phyloP scores from a whole-genome alignment of 768 basidiomycete species.

The Tulasnella sp. region DNA sequence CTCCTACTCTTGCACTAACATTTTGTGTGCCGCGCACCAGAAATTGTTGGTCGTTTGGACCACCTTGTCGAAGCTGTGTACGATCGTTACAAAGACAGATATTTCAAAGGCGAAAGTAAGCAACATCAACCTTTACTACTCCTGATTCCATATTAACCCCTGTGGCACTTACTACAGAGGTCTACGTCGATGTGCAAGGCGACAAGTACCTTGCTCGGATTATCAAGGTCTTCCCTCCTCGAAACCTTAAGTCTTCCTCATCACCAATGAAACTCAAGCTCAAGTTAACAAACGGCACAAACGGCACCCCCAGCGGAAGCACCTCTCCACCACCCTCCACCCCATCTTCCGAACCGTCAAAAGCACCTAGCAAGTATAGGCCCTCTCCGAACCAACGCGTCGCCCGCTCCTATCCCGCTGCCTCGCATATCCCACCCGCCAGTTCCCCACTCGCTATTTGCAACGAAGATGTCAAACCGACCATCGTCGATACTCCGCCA shows the following conservation, averaged over 20 bases:
- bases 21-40: constrained; percentile 49
- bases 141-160: constrained; percentile 33
- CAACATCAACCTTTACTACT: constrained; percentile 38
- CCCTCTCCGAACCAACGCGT: constrained; percentile 32
- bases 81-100: constrained; percentile 95
- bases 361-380: constrained; percentile 31
- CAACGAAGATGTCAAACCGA: constrained; percentile 49
- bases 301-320: constrained; percentile 11
- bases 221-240: constrained; percentile 67
- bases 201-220: constrained; percentile 83
- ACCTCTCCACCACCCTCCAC: constrained; percentile 20
- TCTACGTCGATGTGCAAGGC: constrained; percentile 83
- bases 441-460: constrained; percentile 36
- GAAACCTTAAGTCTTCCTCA: constrained; percentile 27
- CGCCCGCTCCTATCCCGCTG: constrained; percentile 54
- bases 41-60: constrained; percentile 96
- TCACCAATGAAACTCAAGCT: constrained; percentile 28
- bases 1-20: not conserved
- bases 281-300: constrained; percentile 19
- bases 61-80: constrained; percentile 93
- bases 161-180: constrained; percentile 53
- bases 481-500: constrained; percentile 41
- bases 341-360: constrained; percentile 30
- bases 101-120: constrained; percentile 89
- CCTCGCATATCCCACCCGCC: constrained; percentile 43